Percentiles rank a stretch among this genome's conserved stretches.
Conservation (phyloP, 352 stramenopile genomes). For the Globisporangium emineosum region DNA sequence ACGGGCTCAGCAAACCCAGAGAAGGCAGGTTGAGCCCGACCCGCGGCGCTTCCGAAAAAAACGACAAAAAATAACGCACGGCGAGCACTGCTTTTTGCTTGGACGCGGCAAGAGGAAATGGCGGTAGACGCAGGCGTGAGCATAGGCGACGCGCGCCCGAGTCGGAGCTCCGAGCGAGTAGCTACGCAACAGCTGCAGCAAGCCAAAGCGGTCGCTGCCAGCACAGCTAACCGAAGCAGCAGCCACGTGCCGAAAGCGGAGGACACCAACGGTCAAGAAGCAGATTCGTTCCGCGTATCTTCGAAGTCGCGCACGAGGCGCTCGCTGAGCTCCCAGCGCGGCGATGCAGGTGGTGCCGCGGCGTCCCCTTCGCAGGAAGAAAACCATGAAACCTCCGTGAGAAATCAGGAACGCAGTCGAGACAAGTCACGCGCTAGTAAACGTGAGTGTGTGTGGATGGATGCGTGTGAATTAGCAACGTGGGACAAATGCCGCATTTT, state of each 20-base stretch:
- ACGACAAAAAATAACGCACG: neutral
- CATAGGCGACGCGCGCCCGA: neutral
- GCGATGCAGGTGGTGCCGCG: neutral
- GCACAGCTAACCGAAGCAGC: neutral
- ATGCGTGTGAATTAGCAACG: neutral
- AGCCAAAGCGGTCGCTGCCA: neutral
- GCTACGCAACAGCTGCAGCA: neutral
- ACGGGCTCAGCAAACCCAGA: neutral
- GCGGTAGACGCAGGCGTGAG: neutral
- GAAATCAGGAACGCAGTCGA: neutral
- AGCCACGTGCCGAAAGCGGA: neutral
- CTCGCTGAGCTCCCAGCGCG: conserved; percentile 5
- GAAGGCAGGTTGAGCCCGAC: neutral
- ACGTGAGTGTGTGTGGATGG: conserved; percentile 2
- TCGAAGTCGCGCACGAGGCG: neutral
- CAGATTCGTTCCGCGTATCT: neutral
- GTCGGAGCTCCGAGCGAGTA: neutral
- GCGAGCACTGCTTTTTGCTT: conserved; percentile 2
- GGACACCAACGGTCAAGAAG: neutral
- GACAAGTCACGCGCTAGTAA: conserved; percentile 8
- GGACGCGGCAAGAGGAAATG: neutral
- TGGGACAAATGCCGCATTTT: neutral
- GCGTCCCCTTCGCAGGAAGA: neutral
- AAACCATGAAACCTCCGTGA: neutral
- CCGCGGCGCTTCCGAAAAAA: neutral